Conservation (phyloP, 345 rosid genomes). For the Eucalyptus erythrocorys region DNA sequence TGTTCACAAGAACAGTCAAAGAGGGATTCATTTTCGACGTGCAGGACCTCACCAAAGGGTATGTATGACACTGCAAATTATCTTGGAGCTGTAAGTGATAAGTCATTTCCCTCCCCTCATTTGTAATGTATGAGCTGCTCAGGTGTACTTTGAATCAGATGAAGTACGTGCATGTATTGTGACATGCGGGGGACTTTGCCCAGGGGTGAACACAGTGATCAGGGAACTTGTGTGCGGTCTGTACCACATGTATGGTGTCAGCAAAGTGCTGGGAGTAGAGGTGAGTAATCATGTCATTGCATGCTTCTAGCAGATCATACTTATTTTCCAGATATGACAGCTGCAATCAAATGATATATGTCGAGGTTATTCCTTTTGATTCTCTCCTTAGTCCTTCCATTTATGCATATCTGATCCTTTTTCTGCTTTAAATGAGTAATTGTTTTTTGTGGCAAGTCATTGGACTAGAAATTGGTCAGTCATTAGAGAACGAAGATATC, state of each 20-base stretch:
- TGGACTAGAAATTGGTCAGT: neutral
- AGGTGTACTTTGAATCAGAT: slow-evolving; percentile 26
- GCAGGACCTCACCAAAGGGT: slow-evolving; percentile 38
- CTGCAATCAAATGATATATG: neutral
- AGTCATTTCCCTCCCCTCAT: neutral
- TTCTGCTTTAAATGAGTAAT: neutral
- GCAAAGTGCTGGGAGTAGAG: slow-evolving; percentile 23
- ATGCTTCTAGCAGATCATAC: neutral
- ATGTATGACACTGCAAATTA: neutral
- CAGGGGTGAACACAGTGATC: slow-evolving; percentile 32
- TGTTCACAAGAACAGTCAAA: slow-evolving; percentile 17
- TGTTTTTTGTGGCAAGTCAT: neutral
- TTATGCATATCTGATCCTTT: neutral
- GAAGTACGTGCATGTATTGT: slow-evolving; percentile 32
- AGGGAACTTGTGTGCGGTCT: slow-evolving; percentile 36
- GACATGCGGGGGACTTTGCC: slow-evolving; percentile 37
- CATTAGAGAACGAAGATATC: neutral
- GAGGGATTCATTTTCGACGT: slow-evolving; percentile 31
- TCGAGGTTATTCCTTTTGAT: neutral
- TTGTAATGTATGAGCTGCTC: neutral
- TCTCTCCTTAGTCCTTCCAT: neutral
- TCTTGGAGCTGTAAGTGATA: neutral
- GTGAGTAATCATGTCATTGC: slow-evolving; percentile 7
- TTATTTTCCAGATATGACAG: neutral
- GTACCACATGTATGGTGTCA: slow-evolving; percentile 26